These are phyloP conservation scores for Suhomyces pyralidae DNA, from an alignment of 805 yeast genomes.

Conservation along the genomic window DNA sequence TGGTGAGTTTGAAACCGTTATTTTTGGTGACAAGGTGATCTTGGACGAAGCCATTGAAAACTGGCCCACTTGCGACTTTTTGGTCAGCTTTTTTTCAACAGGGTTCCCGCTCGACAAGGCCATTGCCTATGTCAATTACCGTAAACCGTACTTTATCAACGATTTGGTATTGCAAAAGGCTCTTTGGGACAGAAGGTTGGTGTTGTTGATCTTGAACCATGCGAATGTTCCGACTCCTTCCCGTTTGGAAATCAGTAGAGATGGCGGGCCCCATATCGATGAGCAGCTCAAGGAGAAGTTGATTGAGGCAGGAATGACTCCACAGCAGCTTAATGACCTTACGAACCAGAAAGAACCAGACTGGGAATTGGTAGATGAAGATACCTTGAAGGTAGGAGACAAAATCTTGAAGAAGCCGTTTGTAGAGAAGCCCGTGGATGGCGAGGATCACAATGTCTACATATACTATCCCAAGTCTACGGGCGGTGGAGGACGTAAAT, in stretches of 20 bases:
- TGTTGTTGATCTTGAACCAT: conserved; percentile 71
- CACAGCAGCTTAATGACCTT: conserved; percentile 51
- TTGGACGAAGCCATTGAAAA: conserved; percentile 90
- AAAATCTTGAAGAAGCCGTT: conserved; percentile 76
- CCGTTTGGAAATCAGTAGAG: conserved; percentile 86
- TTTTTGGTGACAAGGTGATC: conserved; percentile 96
- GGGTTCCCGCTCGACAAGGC: conserved; percentile 98
- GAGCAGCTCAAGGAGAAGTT: conserved; percentile 47
- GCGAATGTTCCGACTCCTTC: conserved; percentile 88
- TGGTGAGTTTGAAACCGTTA: conserved; percentile 95
- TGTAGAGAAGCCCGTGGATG: conserved; percentile 98
- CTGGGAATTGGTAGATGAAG: conserved; percentile 83
- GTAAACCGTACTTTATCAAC: conserved; percentile 87
- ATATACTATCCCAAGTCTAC: conserved; percentile 83
- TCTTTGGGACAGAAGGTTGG: conserved; percentile 95
- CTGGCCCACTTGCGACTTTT: conserved; percentile 98
- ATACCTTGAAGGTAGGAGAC: conserved; percentile 76
- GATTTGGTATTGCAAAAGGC: conserved; percentile 89
- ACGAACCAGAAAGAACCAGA: conserved; percentile 72
- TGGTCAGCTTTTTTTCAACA: conserved; percentile 88
- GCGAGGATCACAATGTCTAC: conserved; percentile 95
- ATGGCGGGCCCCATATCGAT: conserved; percentile 91
- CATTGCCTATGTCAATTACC: conserved; percentile 77
- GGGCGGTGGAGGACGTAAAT: conserved; percentile 96
- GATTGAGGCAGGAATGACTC: conserved; percentile 38